A percentile compares a stretch with the other conserved stretches of the same genome.
phyloP scores from a whole-genome alignment of 148 eudicot species.

The Chenopodium berlandieri region DNA sequence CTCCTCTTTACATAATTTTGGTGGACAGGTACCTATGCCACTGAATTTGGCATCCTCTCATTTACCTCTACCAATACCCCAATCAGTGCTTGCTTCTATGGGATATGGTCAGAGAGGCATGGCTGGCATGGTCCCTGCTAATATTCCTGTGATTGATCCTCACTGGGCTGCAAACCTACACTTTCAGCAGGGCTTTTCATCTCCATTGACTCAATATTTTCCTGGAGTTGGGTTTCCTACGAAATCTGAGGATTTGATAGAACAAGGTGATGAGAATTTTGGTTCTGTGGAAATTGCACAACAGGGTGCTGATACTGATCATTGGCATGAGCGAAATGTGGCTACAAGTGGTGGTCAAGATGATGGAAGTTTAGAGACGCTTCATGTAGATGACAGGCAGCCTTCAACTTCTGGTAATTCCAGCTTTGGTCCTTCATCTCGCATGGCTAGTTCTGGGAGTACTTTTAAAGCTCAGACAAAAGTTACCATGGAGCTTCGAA shows the following conservation, averaged over 20 bases:
- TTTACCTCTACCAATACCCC: slow-evolving; percentile 59
- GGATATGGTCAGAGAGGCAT: slow-evolving; percentile 59
- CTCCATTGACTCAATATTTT: slow-evolving; percentile 50
- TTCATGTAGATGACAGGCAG: slow-evolving; percentile 42
- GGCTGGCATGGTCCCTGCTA: slow-evolving; percentile 55
- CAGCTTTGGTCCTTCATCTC: slow-evolving; percentile 41
- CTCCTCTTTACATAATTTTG: slow-evolving; percentile 46
- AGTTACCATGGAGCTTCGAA: slow-evolving; percentile 41
- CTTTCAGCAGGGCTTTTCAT: slow-evolving; percentile 60
- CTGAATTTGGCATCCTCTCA: slow-evolving; percentile 52
- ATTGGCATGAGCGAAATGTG: slow-evolving; percentile 54
- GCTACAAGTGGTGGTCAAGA: slow-evolving; percentile 45
- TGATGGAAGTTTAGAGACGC: slow-evolving; percentile 38
- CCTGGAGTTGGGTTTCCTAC: slow-evolving; percentile 43
- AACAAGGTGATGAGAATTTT: slow-evolving; percentile 44
- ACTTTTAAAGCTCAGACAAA: slow-evolving; percentile 42
- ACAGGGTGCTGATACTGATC: slow-evolving; percentile 47
- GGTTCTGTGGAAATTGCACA: slow-evolving; percentile 38
- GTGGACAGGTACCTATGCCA: slow-evolving; percentile 59
- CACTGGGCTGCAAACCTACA: slow-evolving; percentile 55
- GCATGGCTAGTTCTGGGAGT: slow-evolving; percentile 36
- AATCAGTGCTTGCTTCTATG: slow-evolving; percentile 60
- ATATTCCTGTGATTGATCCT: slow-evolving; percentile 57
- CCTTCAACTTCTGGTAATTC: slow-evolving; percentile 36
- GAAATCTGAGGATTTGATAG: slow-evolving; percentile 40